phyloP scores from a whole-genome alignment of 345 rosid genomes.

The Dipteronia sinensis region DNA sequence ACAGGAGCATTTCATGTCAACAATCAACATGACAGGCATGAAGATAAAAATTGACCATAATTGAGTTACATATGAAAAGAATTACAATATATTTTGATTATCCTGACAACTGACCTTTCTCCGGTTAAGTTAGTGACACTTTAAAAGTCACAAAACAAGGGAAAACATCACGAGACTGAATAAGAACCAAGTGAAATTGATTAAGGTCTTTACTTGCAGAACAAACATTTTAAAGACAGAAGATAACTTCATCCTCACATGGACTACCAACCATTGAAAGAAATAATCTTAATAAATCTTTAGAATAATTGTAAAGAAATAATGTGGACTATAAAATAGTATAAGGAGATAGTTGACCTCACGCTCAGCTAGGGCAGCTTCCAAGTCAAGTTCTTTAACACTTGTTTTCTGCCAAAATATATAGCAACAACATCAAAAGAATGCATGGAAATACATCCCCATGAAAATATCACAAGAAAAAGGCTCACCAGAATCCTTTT shows the following conservation, averaged over 20 bases:
- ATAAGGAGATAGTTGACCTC: constrained; percentile 46
- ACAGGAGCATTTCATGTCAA: not conserved
- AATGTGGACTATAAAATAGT: not conserved
- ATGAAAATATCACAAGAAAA: constrained; percentile 4
- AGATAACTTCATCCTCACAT: not conserved
- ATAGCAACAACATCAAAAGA: constrained; percentile 24
- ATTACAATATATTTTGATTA: constrained; percentile 2
- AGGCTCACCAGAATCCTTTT: constrained; percentile 68
- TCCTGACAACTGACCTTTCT: not conserved
- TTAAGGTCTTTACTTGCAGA: not conserved
- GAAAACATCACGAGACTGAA: not conserved
- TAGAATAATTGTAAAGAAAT: not conserved
- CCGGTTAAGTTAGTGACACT: not conserved
- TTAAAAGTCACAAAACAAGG: not conserved
- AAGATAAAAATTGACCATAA: not conserved
- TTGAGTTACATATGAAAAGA: not conserved
- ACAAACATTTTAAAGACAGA: not conserved
- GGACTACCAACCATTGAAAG: not conserved
- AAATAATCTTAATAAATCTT: not conserved
- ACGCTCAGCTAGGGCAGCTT: constrained; percentile 87
- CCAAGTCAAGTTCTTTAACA: constrained; percentile 90
- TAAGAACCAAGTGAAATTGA: not conserved
- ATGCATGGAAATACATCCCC: constrained; percentile 6
- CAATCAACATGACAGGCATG: not conserved
- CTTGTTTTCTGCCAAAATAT: constrained; percentile 71